These are phyloP conservation scores for Diplodia corticola DNA, from an alignment of 2,329 filamentous ascomycete genomes.

Conservation along the genomic window DNA sequence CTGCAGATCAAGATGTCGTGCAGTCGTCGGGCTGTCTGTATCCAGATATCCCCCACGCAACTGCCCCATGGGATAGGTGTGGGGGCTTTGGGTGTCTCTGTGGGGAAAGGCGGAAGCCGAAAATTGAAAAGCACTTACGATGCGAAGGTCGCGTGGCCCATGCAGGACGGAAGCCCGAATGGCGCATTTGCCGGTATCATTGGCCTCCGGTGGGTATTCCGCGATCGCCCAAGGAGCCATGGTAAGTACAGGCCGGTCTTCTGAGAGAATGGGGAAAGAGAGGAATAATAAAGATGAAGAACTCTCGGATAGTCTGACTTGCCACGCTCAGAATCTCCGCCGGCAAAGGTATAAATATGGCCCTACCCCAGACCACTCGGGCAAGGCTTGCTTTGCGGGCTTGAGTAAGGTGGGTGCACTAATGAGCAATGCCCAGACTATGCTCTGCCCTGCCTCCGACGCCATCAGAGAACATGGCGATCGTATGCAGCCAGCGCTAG, in stretches of 20 bases:
- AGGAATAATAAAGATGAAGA: not conserved
- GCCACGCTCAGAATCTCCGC: not conserved
- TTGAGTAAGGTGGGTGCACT: not conserved
- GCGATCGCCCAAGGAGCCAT: constrained; percentile 45
- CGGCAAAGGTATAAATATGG: constrained; percentile 12
- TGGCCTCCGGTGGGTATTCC: constrained; percentile 41
- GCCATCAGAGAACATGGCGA: not conserved
- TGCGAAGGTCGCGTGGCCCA: constrained; percentile 45
- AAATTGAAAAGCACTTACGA: constrained; percentile 36
- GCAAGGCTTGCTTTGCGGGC: not conserved
- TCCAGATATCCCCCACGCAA: not conserved
- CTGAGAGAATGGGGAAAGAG: not conserved
- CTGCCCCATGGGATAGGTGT: not conserved
- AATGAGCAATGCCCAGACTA: not conserved
- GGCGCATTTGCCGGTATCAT: constrained; percentile 40
- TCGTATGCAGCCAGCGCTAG: not conserved
- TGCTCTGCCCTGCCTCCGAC: not conserved
- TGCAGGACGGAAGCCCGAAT: constrained; percentile 45
- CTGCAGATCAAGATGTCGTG: not conserved
- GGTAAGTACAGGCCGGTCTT: not conserved
- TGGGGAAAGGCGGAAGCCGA: constrained; percentile 31
- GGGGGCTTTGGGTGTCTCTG: not conserved
- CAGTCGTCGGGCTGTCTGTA: not conserved
- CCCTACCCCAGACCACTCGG: not conserved
- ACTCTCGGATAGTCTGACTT: not conserved